phyloP scores from a whole-genome alignment of 345 rosid species.

The Citrus cavaleriei region DNA sequence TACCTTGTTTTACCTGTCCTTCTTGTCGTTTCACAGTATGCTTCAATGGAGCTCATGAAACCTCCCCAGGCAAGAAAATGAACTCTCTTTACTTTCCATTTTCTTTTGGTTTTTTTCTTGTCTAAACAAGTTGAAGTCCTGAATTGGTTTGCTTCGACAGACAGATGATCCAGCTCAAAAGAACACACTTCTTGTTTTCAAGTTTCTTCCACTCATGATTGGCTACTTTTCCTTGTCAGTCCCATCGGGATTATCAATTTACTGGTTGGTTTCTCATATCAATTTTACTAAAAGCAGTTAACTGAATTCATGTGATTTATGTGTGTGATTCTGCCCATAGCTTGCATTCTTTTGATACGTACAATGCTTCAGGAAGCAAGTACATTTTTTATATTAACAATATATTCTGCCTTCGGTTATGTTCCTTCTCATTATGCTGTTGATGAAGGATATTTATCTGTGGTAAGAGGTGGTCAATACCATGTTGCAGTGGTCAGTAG shows the following conservation, averaged over 20 bases:
- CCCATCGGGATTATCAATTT: constrained; percentile 94
- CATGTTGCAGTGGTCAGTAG: background rate
- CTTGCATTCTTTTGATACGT: background rate
- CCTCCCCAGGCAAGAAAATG: constrained; percentile 81
- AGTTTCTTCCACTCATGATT: constrained; percentile 98
- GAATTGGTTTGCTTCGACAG: constrained; percentile 39
- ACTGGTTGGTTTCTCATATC: constrained; percentile 70
- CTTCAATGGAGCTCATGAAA: constrained; percentile 98
- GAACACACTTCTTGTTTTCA: constrained; percentile 87
- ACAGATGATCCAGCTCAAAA: constrained; percentile 95
- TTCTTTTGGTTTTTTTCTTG: constrained; percentile 2
- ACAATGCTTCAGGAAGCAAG: background rate
- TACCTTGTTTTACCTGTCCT: constrained; percentile 97
- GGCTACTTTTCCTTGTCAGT: constrained; percentile 98
- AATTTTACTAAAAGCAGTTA: constrained; percentile 4
- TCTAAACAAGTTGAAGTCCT: constrained; percentile 4
- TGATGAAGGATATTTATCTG: background rate
- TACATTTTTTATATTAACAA: background rate
- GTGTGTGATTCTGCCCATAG: background rate
- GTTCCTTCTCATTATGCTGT: background rate
- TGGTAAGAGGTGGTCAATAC: background rate
- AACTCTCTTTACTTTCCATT: constrained; percentile 5
- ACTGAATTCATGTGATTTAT: background rate
- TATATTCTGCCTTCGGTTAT: background rate
- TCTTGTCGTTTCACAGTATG: constrained; percentile 78